A percentile compares a stretch with the other conserved stretches of the same genome.
These are phyloP conservation scores for Pythium myriotylum DNA, from an alignment of 352 stramenopile species.

Conservation along the genomic window DNA sequence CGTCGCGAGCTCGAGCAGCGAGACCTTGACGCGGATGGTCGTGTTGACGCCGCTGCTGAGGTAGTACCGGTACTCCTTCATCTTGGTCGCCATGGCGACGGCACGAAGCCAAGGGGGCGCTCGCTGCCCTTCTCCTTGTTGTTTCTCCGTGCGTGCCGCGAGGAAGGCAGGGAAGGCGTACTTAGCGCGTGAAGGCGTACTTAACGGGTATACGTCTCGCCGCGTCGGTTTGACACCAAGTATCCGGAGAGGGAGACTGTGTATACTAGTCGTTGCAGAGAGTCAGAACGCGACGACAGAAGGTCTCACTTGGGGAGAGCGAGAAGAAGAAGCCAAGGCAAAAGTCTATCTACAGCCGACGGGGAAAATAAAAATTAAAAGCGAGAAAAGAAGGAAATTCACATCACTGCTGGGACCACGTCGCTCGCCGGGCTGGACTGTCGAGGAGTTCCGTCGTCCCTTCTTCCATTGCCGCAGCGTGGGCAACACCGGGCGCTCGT, in stretches of 20 bases:
- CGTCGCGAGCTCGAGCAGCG: constrained; percentile 70
- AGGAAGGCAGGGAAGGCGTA: background rate
- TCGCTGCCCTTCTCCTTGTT: background rate
- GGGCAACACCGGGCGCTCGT: background rate
- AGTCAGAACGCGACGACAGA: background rate
- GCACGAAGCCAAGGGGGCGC: background rate
- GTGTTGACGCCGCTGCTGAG: constrained; percentile 84
- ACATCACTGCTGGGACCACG: constrained; percentile 17
- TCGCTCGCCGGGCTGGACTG: background rate
- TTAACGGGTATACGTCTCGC: no score
- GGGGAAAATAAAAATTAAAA: constrained; percentile 34
- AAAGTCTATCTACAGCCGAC: constrained; percentile 35
- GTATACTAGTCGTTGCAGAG: constrained; percentile 8
- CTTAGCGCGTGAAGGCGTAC: no score
- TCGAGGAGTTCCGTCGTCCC: constrained; percentile 1
- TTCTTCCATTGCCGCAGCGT: background rate
- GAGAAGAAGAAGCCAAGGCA: background rate
- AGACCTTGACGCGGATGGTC: constrained; percentile 82
- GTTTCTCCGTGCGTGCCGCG: background rate
- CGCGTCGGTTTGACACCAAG: no score
- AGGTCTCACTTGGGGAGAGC: background rate
- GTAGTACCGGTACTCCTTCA: constrained; percentile 91
- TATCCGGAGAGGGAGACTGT: background rate
- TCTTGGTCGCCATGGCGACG: constrained; percentile 52
- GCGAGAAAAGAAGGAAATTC: constrained; percentile 25